phyloP scores from a whole-genome alignment of 345 rosid species.

The Clarkia xantiana region DNA sequence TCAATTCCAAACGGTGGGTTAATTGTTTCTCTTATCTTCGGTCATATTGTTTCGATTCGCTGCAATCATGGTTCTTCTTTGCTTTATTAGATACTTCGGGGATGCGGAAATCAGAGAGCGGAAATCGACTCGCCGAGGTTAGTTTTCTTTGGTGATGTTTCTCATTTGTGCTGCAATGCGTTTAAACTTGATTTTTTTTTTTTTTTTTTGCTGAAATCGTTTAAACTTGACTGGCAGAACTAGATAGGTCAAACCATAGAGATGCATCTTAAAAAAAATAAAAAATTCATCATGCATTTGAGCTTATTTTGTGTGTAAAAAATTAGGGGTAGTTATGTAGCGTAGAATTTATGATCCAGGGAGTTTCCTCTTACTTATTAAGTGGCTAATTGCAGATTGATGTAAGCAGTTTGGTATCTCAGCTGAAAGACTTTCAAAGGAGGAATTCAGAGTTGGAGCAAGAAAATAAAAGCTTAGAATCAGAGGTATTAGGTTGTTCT shows the following conservation, averaged over 20 bases:
- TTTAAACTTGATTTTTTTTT: too few species aligned
- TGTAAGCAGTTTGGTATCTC: constrained; percentile 75
- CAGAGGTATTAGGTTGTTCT: constrained; percentile 5
- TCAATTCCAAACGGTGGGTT: constrained; percentile 40
- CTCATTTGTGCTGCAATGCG: too few species aligned
- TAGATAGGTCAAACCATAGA: too few species aligned
- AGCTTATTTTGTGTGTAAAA: too few species aligned
- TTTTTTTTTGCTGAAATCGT: too few species aligned
- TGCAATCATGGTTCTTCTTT: background rate
- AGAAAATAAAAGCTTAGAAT: constrained; percentile 30
- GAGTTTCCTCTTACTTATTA: background rate
- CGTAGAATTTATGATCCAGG: background rate
- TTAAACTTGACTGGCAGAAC: too few species aligned
- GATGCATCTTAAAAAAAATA: too few species aligned
- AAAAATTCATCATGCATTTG: too few species aligned
- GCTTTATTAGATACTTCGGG: constrained; percentile 30
- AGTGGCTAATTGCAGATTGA: constrained; percentile 40
- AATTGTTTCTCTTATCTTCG: constrained; percentile 3
- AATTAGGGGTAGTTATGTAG: too few species aligned
- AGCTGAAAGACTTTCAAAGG: constrained; percentile 60
- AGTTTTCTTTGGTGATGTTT: background rate
- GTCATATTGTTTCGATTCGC: background rate
- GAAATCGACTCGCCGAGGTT: constrained; percentile 72
- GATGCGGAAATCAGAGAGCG: constrained; percentile 73
- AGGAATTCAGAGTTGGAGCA: constrained; percentile 65